Evolutionary conservation across 2,329 filamentous ascomycete genomes (phyloP).

Genomic region (Grosmannia clavigera): DNA sequence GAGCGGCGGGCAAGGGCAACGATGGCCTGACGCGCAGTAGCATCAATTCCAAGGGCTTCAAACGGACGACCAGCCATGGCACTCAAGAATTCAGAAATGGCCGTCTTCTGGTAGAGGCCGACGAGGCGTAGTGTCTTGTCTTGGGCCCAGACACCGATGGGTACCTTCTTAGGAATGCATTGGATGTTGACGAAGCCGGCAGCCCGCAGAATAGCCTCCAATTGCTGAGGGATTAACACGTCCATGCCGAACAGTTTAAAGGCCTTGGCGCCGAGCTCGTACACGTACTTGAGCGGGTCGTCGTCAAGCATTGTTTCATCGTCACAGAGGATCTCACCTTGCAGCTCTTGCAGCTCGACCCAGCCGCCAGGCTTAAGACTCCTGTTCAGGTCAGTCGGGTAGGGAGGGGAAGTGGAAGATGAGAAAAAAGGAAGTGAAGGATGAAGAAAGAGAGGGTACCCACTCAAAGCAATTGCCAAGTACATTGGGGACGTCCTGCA

Average conservation of each 20-base stretch:
- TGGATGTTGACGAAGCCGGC: constrained; percentile 32
- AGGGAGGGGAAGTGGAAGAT: not conserved
- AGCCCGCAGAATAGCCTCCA: constrained; percentile 22
- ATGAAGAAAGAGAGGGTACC: not conserved
- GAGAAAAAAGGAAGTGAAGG: not conserved
- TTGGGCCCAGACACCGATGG: constrained; percentile 31
- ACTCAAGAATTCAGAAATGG: constrained; percentile 24
- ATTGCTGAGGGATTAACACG: constrained; percentile 19
- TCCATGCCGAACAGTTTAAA: constrained; percentile 25
- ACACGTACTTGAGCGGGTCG: constrained; percentile 23
- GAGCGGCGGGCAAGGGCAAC: constrained; percentile 19
- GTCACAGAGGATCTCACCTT: constrained; percentile 12
- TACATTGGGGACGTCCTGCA: constrained; percentile 35
- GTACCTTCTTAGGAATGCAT: constrained; percentile 28
- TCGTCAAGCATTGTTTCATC: constrained; percentile 25
- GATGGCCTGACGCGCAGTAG: constrained; percentile 18
- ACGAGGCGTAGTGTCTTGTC: constrained; percentile 26
- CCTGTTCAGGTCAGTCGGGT: constrained; percentile 17
- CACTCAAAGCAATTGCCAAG: constrained; percentile 6
- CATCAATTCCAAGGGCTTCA: constrained; percentile 20
- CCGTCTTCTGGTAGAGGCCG: constrained; percentile 27
- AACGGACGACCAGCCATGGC: constrained; percentile 30
- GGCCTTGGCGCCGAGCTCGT: constrained; percentile 15
- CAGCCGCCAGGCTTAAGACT: constrained; percentile 36
- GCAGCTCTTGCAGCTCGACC: constrained; percentile 40